Conservation (phyloP, 495 filamentous ascomycete genomes). For the Penicillium diatomitis region DNA sequence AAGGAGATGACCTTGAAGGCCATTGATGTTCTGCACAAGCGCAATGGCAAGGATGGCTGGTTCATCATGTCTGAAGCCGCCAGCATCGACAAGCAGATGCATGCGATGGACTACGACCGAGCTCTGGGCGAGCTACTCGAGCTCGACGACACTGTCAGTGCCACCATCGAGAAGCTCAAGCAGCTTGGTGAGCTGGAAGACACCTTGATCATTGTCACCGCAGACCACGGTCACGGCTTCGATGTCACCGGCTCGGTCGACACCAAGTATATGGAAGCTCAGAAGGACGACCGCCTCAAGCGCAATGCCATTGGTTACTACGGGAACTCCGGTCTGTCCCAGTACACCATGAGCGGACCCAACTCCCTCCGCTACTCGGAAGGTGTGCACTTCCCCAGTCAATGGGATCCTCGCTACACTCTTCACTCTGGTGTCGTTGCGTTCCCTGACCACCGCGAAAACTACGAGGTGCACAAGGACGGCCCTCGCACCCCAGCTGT, state of each 20-base stretch:
- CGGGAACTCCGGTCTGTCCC: constrained; percentile 54
- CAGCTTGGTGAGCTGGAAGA: constrained; percentile 47
- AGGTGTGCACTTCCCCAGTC: constrained; percentile 58
- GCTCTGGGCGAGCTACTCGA: constrained; percentile 67
- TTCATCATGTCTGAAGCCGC: constrained; percentile 72
- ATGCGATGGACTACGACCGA: constrained; percentile 65
- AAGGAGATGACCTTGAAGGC: constrained; percentile 79
- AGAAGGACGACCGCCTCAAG: constrained; percentile 52
- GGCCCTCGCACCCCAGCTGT: constrained; percentile 50
- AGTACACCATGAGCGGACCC: constrained; percentile 47
- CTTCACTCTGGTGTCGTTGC: constrained; percentile 55
- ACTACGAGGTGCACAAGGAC: constrained; percentile 50
- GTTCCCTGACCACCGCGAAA: constrained; percentile 58
- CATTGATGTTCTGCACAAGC: constrained; percentile 56
- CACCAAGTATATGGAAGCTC: constrained; percentile 48
- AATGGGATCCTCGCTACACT: constrained; percentile 70
- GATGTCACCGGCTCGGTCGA: constrained; percentile 50
- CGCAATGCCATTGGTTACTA: constrained; percentile 60
- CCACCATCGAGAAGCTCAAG: constrained; percentile 54
- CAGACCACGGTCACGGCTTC: constrained; percentile 73
- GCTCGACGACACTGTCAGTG: constrained; percentile 63
- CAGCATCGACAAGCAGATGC: constrained; percentile 75
- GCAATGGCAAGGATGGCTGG: constrained; percentile 56
- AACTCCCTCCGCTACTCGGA: constrained; percentile 45
- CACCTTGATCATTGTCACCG: constrained; percentile 61